Conservation (phyloP, 1,284 basidiomycete genomes). For the Ganoderma multipileum region DNA sequence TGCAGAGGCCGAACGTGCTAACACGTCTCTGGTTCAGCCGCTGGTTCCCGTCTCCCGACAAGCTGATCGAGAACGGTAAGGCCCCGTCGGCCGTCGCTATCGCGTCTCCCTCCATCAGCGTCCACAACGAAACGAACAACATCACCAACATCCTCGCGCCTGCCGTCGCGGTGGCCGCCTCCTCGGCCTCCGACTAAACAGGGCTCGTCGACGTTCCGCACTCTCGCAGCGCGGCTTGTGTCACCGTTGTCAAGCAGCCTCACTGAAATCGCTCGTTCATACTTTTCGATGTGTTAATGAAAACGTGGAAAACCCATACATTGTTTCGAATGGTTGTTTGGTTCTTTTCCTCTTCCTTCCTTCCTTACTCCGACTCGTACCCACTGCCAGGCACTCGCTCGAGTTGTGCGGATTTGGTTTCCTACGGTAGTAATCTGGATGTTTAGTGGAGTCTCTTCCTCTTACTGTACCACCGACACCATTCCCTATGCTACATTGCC, state of each 20-base stretch:
- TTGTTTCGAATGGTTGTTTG: neutral
- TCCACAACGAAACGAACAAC: neutral
- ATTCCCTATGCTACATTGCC: too few species aligned
- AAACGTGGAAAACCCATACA: neutral
- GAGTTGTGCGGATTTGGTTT: too few species aligned
- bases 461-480: too few species aligned
- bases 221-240: neutral
- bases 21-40: neutral
- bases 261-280: neutral
- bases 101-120: neutral
- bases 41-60: neutral
- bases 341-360: neutral
- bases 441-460: too few species aligned
- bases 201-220: neutral
- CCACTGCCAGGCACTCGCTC: too few species aligned
- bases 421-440: too few species aligned
- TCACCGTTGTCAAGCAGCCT: neutral
- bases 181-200: neutral
- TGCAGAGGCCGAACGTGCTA: neutral
- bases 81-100: neutral
- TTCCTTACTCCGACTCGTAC: too few species aligned
- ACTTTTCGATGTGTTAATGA: neutral
- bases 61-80: neutral
- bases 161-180: neutral
- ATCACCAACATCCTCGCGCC: slow-evolving; percentile 1